Percentiles rank a stretch among this genome's conserved stretches.
Conservation (phyloP, 108 stramenopile genomes). For the Aurantiochytrium sp. region DNA sequence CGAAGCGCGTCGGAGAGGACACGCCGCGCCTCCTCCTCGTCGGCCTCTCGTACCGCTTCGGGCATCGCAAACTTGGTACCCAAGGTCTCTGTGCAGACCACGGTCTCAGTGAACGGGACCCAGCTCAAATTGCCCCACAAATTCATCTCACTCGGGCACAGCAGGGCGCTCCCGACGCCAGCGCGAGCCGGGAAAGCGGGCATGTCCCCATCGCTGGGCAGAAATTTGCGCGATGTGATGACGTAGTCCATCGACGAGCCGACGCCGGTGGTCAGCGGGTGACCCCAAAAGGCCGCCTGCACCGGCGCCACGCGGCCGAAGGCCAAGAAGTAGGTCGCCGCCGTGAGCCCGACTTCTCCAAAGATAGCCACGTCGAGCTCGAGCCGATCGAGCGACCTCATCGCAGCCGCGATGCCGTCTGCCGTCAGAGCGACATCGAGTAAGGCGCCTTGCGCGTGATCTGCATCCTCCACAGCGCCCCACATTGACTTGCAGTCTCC, state of each 20-base stretch:
- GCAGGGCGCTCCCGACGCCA: no score
- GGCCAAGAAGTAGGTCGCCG: conserved; percentile 4
- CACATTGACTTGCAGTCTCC: background rate
- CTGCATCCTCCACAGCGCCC: background rate
- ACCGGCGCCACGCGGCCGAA: background rate
- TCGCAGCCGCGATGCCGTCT: background rate
- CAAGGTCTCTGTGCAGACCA: background rate
- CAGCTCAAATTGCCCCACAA: background rate
- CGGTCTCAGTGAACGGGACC: background rate
- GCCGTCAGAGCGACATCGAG: background rate
- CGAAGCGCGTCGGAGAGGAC: background rate
- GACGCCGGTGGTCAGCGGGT: background rate
- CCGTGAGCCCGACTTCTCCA: background rate
- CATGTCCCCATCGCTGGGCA: background rate
- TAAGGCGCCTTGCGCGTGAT: background rate
- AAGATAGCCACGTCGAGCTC: background rate
- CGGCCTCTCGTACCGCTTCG: background rate
- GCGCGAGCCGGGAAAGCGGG: no score
- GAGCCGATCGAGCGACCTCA: background rate
- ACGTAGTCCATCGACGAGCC: background rate
- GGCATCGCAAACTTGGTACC: background rate
- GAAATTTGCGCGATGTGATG: background rate
- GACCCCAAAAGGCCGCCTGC: background rate
- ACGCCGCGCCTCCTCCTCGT: background rate
- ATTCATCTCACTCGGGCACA: background rate